Percentiles rank a stretch among this genome's conserved stretches.
Conservation (phyloP, 78 protist species). For the Dictyostelium purpureum region DNA sequence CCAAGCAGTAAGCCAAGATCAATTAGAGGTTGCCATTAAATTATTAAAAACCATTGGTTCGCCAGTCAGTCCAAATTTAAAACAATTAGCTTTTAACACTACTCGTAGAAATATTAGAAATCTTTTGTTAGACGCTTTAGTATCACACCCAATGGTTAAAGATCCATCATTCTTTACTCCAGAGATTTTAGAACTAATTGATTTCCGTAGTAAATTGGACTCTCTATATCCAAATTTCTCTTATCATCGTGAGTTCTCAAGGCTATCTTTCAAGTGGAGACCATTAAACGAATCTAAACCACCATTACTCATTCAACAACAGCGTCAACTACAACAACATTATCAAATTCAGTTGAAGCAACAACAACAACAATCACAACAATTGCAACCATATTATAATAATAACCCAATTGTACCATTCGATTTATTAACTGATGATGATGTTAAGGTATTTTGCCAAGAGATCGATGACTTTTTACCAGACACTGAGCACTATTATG, state of each 20-base stretch:
- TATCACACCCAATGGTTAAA: constrained; percentile 24
- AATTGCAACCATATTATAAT: background rate
- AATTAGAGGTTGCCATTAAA: constrained; percentile 32
- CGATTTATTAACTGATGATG: constrained; percentile 26
- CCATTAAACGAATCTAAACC: constrained; percentile 47
- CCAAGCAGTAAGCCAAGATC: constrained; percentile 59
- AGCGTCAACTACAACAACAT: constrained; percentile 34
- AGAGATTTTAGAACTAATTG: background rate
- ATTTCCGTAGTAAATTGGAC: constrained; percentile 27
- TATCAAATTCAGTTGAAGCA: background rate
- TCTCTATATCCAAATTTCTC: constrained; percentile 43
- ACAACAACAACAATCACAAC: constrained; percentile 12
- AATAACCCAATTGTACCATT: background rate
- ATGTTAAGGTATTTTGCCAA: constrained; percentile 37
- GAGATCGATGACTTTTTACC: constrained; percentile 63
- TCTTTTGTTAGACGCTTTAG: constrained; percentile 17
- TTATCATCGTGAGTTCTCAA: constrained; percentile 55
- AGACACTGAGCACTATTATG: constrained; percentile 53
- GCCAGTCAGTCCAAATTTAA: constrained; percentile 15
- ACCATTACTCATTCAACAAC: constrained; percentile 52
- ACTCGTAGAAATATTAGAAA: constrained; percentile 35
- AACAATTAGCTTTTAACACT: constrained; percentile 40
- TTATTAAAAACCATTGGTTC: constrained; percentile 12
- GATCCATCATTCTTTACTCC: constrained; percentile 15
- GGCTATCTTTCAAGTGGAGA: constrained; percentile 44